Percentiles rank a stretch among this genome's conserved stretches.
These are phyloP conservation scores for Epichloe sylvatica DNA, from an alignment of 2,329 filamentous ascomycete genomes.

Conservation along the genomic window DNA sequence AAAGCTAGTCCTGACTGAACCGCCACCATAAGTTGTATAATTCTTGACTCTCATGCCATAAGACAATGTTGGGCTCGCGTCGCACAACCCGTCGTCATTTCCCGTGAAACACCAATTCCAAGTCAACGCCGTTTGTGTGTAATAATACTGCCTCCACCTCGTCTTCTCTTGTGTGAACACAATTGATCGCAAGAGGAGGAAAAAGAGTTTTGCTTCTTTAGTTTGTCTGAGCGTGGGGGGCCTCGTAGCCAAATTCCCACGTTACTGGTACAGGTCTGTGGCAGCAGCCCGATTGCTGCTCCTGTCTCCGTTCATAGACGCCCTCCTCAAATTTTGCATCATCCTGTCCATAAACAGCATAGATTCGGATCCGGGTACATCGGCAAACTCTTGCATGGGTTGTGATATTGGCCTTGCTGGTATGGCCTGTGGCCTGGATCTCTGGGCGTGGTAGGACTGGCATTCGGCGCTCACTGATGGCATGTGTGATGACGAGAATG, in stretches of 20 bases:
- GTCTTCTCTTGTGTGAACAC: too few relatives aligned
- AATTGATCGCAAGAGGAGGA: too few relatives aligned
- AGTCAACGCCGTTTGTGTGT: background rate
- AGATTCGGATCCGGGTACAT: slow-evolving; percentile 30
- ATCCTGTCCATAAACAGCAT: slow-evolving; percentile 38
- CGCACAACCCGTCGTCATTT: background rate
- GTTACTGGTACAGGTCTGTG: background rate
- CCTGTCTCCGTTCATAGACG: slow-evolving; percentile 12
- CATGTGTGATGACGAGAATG: slow-evolving; percentile 2
- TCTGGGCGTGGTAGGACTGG: background rate
- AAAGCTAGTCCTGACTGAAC: too few relatives aligned
- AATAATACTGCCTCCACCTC: too few relatives aligned
- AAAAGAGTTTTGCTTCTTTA: background rate
- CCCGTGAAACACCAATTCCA: background rate
- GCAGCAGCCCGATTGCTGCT: background rate
- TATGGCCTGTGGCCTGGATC: background rate
- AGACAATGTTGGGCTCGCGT: background rate
- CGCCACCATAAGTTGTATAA: too few relatives aligned
- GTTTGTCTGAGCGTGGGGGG: background rate
- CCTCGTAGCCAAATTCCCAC: background rate
- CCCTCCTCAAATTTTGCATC: slow-evolving; percentile 35
- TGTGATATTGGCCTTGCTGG: background rate
- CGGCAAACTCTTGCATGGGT: slow-evolving; percentile 22
- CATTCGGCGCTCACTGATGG: background rate
- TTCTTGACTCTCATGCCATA: background rate